Conservation (phyloP, 495 filamentous ascomycete genomes). For the Hyaloscypha finlandica region DNA sequence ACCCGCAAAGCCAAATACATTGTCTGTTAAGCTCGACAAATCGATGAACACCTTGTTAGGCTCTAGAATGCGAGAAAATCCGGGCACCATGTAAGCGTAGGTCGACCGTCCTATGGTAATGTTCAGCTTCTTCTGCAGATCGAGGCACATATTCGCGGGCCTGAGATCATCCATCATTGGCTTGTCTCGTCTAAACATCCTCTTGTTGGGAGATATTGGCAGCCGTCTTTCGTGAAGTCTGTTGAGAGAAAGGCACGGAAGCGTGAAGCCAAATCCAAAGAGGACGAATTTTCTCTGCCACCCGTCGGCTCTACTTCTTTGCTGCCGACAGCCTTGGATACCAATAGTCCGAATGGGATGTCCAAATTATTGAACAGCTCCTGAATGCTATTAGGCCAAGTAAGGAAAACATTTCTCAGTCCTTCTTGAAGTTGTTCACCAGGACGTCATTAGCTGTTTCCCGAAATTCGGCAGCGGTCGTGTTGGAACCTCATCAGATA, state of each 20-base stretch:
- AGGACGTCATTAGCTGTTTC: conserved; percentile 40
- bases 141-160: conserved; percentile 45
- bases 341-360: conserved; percentile 13
- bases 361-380: conserved; percentile 38
- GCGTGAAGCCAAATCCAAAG: conserved; percentile 13
- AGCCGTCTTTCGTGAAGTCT: conserved; percentile 27
- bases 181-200: conserved; percentile 23
- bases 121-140: conserved; percentile 61
- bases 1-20: conserved; percentile 49
- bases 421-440: conserved; percentile 54
- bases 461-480: conserved; percentile 51
- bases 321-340: conserved; percentile 44
- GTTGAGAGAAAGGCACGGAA: conserved; percentile 23
- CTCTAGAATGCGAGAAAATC: conserved; percentile 69
- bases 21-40: conserved; percentile 69
- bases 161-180: conserved; percentile 23
- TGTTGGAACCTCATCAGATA: conserved; percentile 47
- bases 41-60: conserved; percentile 78
- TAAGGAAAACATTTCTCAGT: conserved; percentile 42
- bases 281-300: conserved; percentile 17
- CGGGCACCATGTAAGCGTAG: conserved; percentile 77
- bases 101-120: conserved; percentile 76
- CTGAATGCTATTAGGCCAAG: conserved; percentile 54
- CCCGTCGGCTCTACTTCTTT: conserved; percentile 53
- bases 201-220: conserved; percentile 23